A percentile compares a stretch with the other conserved stretches of the same genome.
Evolutionary conservation across 1,284 basidiomycete species (phyloP).

Genomic region (Papiliotrema terrestris): DNA sequence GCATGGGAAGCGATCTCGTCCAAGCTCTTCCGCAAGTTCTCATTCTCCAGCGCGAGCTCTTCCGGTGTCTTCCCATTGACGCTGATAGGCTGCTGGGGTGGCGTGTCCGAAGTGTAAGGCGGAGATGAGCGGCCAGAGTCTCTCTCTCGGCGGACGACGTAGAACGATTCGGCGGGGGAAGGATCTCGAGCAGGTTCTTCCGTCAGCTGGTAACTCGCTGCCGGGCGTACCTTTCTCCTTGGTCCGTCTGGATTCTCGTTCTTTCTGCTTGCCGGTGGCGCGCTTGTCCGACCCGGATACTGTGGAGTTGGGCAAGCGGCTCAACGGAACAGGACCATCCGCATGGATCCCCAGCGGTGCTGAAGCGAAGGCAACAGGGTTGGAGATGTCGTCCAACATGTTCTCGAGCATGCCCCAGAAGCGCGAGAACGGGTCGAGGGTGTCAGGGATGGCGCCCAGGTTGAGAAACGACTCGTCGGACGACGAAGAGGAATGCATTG

Average conservation of each 20-base stretch:
- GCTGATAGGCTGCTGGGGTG: neutral
- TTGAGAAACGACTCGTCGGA: slow-evolving; percentile 37
- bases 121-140: neutral
- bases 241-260: slow-evolving; percentile 7
- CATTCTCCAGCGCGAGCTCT: slow-evolving; percentile 48
- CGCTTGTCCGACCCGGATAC: neutral
- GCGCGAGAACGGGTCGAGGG: slow-evolving; percentile 45
- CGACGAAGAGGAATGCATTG: slow-evolving; percentile 37
- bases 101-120: neutral
- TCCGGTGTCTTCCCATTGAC: slow-evolving; percentile 43
- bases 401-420: slow-evolving; percentile 51
- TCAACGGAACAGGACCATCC: neutral
- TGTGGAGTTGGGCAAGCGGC: neutral
- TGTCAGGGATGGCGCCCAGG: slow-evolving; percentile 34
- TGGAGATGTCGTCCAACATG: slow-evolving; percentile 45
- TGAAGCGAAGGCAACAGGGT: slow-evolving; percentile 45
- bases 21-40: slow-evolving; percentile 39
- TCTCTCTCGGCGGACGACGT: slow-evolving; percentile 10
- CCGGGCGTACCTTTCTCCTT: slow-evolving; percentile 6
- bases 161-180: slow-evolving; percentile 37
- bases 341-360: slow-evolving; percentile 24
- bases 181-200: neutral
- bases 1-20: slow-evolving; percentile 44
- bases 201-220: neutral
- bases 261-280: neutral